A percentile compares a stretch with the other conserved stretches of the same genome.
Conservation (phyloP, 257 asterid species). For the Fraxinus anomala region DNA sequence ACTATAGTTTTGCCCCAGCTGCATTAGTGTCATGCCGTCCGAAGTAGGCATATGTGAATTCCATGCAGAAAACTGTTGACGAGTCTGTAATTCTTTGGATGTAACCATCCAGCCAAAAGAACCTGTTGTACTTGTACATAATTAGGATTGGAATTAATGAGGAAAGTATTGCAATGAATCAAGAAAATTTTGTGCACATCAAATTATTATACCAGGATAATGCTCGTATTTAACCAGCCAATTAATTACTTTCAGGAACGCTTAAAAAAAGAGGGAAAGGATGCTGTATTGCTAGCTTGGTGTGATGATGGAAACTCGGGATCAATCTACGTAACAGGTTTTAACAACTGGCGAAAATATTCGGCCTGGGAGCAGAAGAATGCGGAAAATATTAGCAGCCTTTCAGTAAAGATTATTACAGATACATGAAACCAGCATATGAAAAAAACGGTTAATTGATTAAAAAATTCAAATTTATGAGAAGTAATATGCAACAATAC, state of each 20-base stretch:
- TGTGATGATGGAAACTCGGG: conserved; percentile 31
- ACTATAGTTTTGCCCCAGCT: conserved; percentile 38
- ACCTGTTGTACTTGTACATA: conserved; percentile 41
- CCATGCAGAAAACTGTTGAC: conserved; percentile 50
- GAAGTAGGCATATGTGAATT: conserved; percentile 32
- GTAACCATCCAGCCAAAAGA: conserved; percentile 54
- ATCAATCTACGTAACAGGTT: conserved; percentile 83
- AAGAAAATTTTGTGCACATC: conserved; percentile 27
- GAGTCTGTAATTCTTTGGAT: conserved; percentile 38
- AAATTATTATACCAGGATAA: conserved; percentile 48
- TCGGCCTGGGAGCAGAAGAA: conserved; percentile 58
- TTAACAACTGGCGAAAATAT: conserved; percentile 86
- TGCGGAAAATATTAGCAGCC: conserved; percentile 22
- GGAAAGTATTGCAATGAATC: conserved; percentile 20
- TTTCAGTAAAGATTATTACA: background rate
- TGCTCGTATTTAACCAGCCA: conserved; percentile 34
- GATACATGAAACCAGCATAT: background rate
- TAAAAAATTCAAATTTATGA: background rate
- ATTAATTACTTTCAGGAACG: conserved; percentile 29
- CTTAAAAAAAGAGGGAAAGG: conserved; percentile 37
- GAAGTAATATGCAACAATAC: background rate
- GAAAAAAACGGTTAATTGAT: background rate
- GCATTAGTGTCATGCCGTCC: conserved; percentile 39
- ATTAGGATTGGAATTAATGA: background rate
- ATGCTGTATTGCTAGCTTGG: conserved; percentile 47